phyloP scores from a whole-genome alignment of 1,284 basidiomycete genomes.

The Ustilago bromivora region DNA sequence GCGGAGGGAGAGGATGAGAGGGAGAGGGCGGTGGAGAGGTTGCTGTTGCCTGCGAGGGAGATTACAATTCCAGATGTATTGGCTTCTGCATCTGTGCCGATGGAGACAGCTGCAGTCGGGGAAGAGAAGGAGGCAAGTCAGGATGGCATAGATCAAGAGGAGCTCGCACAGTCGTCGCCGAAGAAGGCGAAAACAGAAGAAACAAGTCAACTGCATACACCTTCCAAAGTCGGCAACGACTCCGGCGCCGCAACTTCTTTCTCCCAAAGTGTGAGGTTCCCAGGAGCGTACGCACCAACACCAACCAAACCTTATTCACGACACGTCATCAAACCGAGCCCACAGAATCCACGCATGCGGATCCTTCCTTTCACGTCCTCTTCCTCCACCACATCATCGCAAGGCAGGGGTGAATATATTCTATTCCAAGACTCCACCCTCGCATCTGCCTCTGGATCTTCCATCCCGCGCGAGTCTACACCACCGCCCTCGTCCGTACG shows the following conservation, averaged over 20 bases:
- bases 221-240: conserved; percentile 5
- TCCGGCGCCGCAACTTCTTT: conserved; percentile 14
- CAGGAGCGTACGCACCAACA: conserved; percentile 32
- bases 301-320: conserved; percentile 33
- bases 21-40: conserved; percentile 20
- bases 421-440: conserved; percentile 10
- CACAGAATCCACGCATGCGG: conserved; percentile 16
- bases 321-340: conserved; percentile 41
- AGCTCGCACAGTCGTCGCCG: conserved; percentile 4
- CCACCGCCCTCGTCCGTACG: conserved; percentile 20
- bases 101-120: not conserved
- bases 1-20: conserved; percentile 4
- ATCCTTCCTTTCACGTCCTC: not conserved
- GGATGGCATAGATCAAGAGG: not conserved
- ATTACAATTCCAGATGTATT: conserved; percentile 34
- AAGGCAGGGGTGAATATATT: not conserved
- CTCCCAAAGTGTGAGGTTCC: conserved; percentile 32
- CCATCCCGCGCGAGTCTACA: conserved; percentile 38
- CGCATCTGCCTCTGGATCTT: not conserved
- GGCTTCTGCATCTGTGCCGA: conserved; percentile 2
- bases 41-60: conserved; percentile 19
- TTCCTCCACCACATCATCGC: not conserved
- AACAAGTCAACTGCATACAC: conserved; percentile 32
- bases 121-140: not conserved
- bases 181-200: conserved; percentile 7